These are phyloP conservation scores for Albatrellus ellisii DNA, from an alignment of 768 basidiomycete species.

Conservation along the genomic window DNA sequence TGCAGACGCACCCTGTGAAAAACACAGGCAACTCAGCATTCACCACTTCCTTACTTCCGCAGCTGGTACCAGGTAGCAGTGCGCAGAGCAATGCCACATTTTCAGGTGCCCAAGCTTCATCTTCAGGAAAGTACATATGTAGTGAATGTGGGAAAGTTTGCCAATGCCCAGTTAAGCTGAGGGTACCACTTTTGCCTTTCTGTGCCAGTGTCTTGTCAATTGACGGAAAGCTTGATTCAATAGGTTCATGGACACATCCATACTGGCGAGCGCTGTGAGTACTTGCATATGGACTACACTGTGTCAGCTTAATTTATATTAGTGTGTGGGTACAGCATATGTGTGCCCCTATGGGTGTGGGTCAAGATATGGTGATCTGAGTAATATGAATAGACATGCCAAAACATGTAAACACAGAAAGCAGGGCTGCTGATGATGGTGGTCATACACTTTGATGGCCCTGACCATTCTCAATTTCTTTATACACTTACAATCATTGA, in stretches of 20 bases:
- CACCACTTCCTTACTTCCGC: not conserved
- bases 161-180: conserved; percentile 72
- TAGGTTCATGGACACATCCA: conserved; percentile 80
- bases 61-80: not conserved
- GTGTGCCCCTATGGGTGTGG: conserved; percentile 66
- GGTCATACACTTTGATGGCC: no score
- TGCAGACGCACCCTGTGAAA: not conserved
- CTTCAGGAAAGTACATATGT: conserved; percentile 59
- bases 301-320: conserved; percentile 1
- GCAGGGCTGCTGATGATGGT: no score
- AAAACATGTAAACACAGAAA: conserved; percentile 54
- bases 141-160: conserved; percentile 70
- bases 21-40: not conserved
- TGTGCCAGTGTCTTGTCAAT: conserved; percentile 1
- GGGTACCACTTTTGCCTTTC: conserved; percentile 28
- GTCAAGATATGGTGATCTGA: conserved; percentile 73
- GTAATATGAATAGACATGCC: conserved; percentile 81
- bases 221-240: conserved; percentile 4
- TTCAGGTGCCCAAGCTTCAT: conserved; percentile 7
- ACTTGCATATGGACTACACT: not conserved
- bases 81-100: not conserved
- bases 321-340: conserved; percentile 42
- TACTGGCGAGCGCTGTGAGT: conserved; percentile 75
- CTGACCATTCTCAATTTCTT: no score
- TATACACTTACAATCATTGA: no score